These are phyloP conservation scores for Talaromyces sp. DNA, from an alignment of 2,329 filamentous ascomycete species.

Conservation along the genomic window DNA sequence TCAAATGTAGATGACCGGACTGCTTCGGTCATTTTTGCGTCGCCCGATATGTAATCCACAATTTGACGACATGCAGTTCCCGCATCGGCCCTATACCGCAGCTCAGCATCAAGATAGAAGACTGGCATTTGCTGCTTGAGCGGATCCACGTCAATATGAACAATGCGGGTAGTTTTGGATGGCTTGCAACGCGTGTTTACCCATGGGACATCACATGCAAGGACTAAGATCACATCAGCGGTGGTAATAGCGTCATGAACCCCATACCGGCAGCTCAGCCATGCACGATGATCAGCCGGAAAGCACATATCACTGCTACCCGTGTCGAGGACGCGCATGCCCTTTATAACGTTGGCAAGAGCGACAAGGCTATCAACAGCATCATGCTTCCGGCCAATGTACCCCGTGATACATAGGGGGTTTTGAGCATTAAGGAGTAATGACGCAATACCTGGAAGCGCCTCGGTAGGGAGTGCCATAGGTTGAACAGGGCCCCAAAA, in stretches of 20 bases:
- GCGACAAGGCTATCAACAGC: background rate
- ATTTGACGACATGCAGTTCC: background rate
- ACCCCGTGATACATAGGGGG: background rate
- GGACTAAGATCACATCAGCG: no score
- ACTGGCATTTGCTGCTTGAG: no score
- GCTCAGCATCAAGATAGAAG: no score
- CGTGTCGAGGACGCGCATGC: background rate
- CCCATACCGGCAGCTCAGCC: background rate
- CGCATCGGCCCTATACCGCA: background rate
- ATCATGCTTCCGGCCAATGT: background rate
- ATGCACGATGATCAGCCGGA: background rate
- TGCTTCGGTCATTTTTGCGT: background rate
- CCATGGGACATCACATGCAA: no score
- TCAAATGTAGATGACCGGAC: background rate
- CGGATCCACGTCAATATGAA: no score
- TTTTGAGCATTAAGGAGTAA: background rate
- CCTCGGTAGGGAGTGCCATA: background rate
- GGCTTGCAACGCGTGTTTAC: no score
- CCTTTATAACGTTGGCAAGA: background rate
- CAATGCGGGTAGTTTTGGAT: no score
- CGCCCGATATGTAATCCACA: background rate
- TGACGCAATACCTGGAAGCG: background rate
- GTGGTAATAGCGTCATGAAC: background rate
- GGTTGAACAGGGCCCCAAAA: background rate
- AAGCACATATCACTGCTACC: background rate